These are phyloP conservation scores for Rutstroemia sp. DNA, from an alignment of 2,329 filamentous ascomycete species.

Conservation along the genomic window DNA sequence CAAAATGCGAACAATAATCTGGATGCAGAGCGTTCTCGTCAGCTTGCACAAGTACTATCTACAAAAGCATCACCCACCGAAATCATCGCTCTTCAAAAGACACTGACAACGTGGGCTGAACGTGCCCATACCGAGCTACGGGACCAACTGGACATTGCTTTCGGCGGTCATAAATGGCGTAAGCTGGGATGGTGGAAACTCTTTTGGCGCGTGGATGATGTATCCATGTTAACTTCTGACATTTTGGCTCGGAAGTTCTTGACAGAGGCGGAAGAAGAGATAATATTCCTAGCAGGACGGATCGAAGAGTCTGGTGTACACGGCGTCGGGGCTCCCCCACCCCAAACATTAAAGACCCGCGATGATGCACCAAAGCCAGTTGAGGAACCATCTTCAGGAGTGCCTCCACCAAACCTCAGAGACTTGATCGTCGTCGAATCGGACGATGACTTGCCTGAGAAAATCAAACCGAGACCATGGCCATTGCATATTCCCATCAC, in stretches of 20 bases:
- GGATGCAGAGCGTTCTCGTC: slow-evolving; percentile 37
- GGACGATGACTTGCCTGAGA: slow-evolving; percentile 16
- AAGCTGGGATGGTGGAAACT: slow-evolving; percentile 90
- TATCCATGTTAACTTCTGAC: slow-evolving; percentile 73
- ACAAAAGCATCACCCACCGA: slow-evolving; percentile 30
- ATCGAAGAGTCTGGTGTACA: slow-evolving; percentile 56
- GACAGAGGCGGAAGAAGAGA: slow-evolving; percentile 65
- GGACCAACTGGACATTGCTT: slow-evolving; percentile 69
- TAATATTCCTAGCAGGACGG: slow-evolving; percentile 76
- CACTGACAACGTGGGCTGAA: slow-evolving; percentile 68
- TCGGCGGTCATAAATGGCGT: slow-evolving; percentile 68
- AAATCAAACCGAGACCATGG: slow-evolving; percentile 42
- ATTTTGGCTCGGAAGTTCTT: slow-evolving; percentile 74
- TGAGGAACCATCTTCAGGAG: background rate
- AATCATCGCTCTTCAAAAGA: slow-evolving; percentile 43
- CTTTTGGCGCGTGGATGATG: slow-evolving; percentile 90
- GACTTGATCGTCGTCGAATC: slow-evolving; percentile 17
- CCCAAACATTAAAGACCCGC: background rate
- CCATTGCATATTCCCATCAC: slow-evolving; percentile 66
- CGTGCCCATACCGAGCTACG: slow-evolving; percentile 77
- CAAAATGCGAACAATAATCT: slow-evolving; percentile 45
- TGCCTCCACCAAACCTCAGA: slow-evolving; percentile 14
- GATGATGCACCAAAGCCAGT: slow-evolving; percentile 24
- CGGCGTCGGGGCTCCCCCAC: background rate
- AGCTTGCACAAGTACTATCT: slow-evolving; percentile 28